A percentile compares a stretch with the other conserved stretches of the same genome.
Conservation (phyloP, 345 rosid genomes). For the Eucalyptus melliodora region DNA sequence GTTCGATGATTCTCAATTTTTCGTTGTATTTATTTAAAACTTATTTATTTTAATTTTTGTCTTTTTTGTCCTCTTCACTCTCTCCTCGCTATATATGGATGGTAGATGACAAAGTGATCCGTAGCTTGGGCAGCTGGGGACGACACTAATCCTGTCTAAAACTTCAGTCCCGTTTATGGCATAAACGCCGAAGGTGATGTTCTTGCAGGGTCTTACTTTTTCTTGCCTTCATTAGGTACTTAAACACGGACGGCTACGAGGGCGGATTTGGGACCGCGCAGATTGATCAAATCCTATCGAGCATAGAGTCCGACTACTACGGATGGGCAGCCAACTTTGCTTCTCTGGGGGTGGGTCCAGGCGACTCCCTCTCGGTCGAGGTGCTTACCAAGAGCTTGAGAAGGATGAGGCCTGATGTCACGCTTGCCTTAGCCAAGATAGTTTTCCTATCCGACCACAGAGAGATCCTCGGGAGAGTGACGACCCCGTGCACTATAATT, state of each 20-base stretch:
- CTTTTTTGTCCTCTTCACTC: neutral
- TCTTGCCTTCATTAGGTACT: neutral
- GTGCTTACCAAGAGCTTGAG: neutral
- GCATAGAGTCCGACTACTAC: neutral
- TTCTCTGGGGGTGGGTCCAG: neutral
- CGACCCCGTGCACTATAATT: constrained; percentile 2
- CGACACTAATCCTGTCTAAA: neutral
- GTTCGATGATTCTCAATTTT: neutral
- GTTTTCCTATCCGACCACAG: constrained; percentile 2
- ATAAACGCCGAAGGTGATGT: neutral
- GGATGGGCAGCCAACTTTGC: neutral
- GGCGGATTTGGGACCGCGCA: neutral
- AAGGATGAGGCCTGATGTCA: neutral
- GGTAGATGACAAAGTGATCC: neutral
- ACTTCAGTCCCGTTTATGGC: neutral
- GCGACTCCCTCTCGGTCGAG: neutral
- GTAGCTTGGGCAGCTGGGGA: neutral
- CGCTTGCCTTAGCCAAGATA: neutral
- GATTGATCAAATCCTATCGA: neutral
- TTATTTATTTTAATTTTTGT: neutral
- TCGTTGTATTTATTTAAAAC: neutral
- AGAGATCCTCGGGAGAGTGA: neutral
- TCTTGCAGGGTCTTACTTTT: neutral
- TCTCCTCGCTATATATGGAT: neutral
- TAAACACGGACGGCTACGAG: neutral